A percentile compares a stretch with the other conserved stretches of the same genome.
phyloP scores from a whole-genome alignment of 148 eudicot species.

The Vaccinium darrowii region DNA sequence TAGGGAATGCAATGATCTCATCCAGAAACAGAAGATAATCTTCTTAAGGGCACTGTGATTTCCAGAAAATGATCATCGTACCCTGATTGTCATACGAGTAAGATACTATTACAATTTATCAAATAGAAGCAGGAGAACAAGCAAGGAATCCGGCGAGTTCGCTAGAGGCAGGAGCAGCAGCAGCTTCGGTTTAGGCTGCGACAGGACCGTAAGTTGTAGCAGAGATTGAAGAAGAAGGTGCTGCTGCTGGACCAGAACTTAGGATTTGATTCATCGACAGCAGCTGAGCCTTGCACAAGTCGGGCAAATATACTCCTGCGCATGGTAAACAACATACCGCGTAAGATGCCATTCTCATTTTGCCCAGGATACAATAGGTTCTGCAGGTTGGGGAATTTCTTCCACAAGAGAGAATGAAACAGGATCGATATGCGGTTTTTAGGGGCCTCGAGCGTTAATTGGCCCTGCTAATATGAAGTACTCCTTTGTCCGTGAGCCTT shows the following conservation, averaged over 20 bases:
- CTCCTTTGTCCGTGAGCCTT: not conserved
- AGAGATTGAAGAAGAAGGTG: conserved; percentile 13
- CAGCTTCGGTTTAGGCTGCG: conserved; percentile 10
- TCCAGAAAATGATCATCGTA: not conserved
- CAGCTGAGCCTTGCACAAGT: conserved; percentile 33
- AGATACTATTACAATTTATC: not conserved
- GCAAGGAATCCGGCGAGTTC: not conserved
- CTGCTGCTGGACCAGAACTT: conserved; percentile 29
- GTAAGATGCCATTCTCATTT: not conserved
- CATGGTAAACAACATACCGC: not conserved
- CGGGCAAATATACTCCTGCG: conserved; percentile 33
- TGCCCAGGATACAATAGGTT: not conserved
- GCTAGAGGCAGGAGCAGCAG: conserved; percentile 16
- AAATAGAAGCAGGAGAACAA: conserved; percentile 25
- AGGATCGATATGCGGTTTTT: not conserved
- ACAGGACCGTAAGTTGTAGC: conserved; percentile 13
- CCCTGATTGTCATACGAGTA: not conserved
- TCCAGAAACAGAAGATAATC: not conserved
- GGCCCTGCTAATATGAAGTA: not conserved
- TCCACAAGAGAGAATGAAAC: not conserved
- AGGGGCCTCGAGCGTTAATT: no score
- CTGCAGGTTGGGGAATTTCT: not conserved
- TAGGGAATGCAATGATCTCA: not conserved
- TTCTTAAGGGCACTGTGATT: not conserved
- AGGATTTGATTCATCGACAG: conserved; percentile 28